A percentile compares a stretch with the other conserved stretches of the same genome.
phyloP scores from a whole-genome alignment of 1,284 basidiomycete genomes.

The Dichomitus squalens region DNA sequence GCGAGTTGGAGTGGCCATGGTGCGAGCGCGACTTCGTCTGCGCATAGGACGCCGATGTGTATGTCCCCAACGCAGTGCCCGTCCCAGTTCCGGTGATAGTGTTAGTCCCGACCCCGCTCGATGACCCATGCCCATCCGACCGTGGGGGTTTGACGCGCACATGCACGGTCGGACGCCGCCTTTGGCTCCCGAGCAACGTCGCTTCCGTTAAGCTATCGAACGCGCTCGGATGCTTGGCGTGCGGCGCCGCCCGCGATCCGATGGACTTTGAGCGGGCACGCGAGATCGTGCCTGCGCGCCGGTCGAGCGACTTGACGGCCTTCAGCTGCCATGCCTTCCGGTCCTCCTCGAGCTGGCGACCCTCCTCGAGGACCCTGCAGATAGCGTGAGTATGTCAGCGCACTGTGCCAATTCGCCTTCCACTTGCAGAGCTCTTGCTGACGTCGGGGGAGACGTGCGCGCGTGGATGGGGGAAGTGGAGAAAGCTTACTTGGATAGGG shows the following conservation, averaged over 20 bases:
- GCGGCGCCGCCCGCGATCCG: constrained; percentile 31
- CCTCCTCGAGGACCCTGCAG: constrained; percentile 65
- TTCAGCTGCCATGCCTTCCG: constrained; percentile 66
- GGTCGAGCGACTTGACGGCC: constrained; percentile 66
- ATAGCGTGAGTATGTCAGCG: constrained; percentile 5
- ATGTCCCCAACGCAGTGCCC: constrained; percentile 22
- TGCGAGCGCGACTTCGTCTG: constrained; percentile 44
- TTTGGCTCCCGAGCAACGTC: constrained; percentile 64
- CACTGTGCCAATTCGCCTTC: neutral
- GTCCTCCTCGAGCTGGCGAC: constrained; percentile 57
- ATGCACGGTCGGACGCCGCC: constrained; percentile 50
- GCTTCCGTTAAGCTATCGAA: constrained; percentile 63
- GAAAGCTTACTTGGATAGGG: constrained; percentile 52
- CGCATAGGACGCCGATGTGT: constrained; percentile 29
- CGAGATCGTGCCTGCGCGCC: constrained; percentile 59
- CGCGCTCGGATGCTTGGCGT: constrained; percentile 32
- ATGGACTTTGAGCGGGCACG: constrained; percentile 65
- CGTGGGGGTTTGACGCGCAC: constrained; percentile 29
- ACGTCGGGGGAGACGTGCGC: neutral
- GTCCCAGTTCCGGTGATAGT: constrained; percentile 17
- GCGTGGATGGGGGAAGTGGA: neutral
- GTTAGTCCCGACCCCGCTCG: constrained; percentile 19
- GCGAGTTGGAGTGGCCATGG: constrained; percentile 35
- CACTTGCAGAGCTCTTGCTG: neutral
- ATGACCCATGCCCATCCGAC: constrained; percentile 19